Evolutionary conservation across 768 basidiomycete genomes (phyloP), one percentile per base, ranked within the genome.

Genomic region (Strobilomyces echinocephalus): DNA sequence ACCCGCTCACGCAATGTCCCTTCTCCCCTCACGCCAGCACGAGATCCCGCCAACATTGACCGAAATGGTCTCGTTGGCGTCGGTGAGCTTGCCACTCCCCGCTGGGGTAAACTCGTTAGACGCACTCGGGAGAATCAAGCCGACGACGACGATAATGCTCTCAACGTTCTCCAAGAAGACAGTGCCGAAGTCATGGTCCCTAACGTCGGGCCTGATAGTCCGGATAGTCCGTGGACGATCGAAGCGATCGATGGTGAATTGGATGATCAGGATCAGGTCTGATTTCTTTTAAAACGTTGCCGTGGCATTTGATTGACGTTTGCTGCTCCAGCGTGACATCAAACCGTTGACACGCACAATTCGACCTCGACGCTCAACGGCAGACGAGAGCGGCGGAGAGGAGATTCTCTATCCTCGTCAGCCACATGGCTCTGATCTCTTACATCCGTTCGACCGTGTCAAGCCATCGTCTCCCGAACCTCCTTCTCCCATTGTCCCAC

Each of bases 21-120:
- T 20, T 38, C 88, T 0, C 91, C 91, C 1, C 72, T 82, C n/a
- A 69, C 90, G 0, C 91, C 91, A 9, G 84, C 79, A 33, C 79
- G 81, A 54, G 85, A 92, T 72, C 87, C 88, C 20, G 82, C 88
- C 20, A 68, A 74, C 60, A 92, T 93, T 56, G 94, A 98, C 73
- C 79, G 97, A 53, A 79, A 83, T 16, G 88, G 84, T 35, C 82
- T 98, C 38, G 83, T 98, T 49, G 97, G 97, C 24, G 89, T 98
- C 6, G 97, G 97, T 35, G 97, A 99, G 72, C 81, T 98, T 31
- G 76, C 93, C 18, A 99, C 97, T n/a, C 97, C 97, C 45, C 82
- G 94, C 56, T 99, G 94, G 95, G 79, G 80, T 55, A 81, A 80
- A 64, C 77, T 79, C 45, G 70, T 73, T 34, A 68, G 70, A 59